Percentiles rank a stretch among this genome's conserved stretches.
phyloP scores from a whole-genome alignment of 169 alveolate genomes.

The Cryptosporidium parvum region DNA sequence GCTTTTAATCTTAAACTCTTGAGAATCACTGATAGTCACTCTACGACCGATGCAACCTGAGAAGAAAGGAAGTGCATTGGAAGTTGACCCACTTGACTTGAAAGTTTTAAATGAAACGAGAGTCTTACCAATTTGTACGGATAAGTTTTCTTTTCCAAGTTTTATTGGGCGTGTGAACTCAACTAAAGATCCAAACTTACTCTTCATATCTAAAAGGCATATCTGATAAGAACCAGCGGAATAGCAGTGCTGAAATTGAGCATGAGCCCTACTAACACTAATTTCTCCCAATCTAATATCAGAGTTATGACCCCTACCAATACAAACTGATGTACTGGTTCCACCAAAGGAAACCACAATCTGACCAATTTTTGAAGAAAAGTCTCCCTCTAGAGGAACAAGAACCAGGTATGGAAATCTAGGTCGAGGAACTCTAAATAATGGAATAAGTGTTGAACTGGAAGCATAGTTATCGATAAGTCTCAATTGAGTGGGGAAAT shows the following conservation, averaged over 20 bases:
- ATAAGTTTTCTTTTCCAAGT: slow-evolving; percentile 59
- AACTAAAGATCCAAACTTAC: slow-evolving; percentile 69
- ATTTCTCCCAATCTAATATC: slow-evolving; percentile 88
- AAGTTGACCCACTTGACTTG: slow-evolving; percentile 28
- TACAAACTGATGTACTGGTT: slow-evolving; percentile 38
- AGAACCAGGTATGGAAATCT: slow-evolving; percentile 66
- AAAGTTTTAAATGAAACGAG: slow-evolving; percentile 45
- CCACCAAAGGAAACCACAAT: slow-evolving; percentile 70
- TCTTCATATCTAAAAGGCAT: slow-evolving; percentile 50
- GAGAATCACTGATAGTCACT: background rate
- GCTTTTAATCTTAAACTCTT: background rate
- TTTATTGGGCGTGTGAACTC: slow-evolving; percentile 55
- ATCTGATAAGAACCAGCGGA: slow-evolving; percentile 9
- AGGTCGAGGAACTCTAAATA: slow-evolving; percentile 72
- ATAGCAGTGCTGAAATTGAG: slow-evolving; percentile 76
- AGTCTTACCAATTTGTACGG: slow-evolving; percentile 55
- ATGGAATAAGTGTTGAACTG: slow-evolving; percentile 1
- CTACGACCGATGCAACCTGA: slow-evolving; percentile 49
- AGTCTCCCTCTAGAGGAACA: slow-evolving; percentile 68
- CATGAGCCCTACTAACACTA: slow-evolving; percentile 84
- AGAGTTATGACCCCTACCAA: slow-evolving; percentile 88
- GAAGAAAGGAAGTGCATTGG: slow-evolving; percentile 16
- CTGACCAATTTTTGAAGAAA: slow-evolving; percentile 55
- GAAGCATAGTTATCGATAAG: background rate
- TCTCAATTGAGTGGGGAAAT: slow-evolving; percentile 53